Conservation (phyloP, 163 green algal genomes). For the Scenedesmus sp. region DNA sequence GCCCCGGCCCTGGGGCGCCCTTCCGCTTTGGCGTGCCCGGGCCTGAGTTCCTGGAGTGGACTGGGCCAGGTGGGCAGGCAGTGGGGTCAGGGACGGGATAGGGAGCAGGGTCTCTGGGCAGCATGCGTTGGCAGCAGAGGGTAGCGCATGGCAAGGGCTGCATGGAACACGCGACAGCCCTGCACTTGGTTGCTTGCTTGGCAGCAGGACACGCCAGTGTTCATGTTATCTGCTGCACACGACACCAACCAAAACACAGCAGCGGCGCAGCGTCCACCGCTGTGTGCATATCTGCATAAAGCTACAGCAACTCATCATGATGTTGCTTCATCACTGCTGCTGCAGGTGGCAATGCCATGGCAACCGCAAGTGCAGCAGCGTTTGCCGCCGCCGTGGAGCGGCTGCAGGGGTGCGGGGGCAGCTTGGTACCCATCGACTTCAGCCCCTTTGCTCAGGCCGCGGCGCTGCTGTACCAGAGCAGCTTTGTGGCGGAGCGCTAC, state of each 20-base stretch:
- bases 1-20: background rate
- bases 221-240: no score
- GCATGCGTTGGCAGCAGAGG: background rate
- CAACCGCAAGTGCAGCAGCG: constrained; percentile 56
- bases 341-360: constrained; percentile 54
- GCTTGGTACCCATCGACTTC: constrained; percentile 76
- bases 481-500: constrained; percentile 86
- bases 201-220: no score
- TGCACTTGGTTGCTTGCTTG: no score
- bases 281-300: no score
- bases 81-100: background rate
- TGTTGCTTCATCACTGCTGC: background rate
- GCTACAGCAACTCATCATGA: background rate
- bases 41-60: constrained; percentile 69
- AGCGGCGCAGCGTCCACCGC: no score
- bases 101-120: background rate
- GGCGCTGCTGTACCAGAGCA: constrained; percentile 80
- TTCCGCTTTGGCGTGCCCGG: constrained; percentile 81
- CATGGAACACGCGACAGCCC: no score
- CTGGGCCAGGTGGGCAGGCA: constrained; percentile 60
- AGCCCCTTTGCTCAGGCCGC: constrained; percentile 71
- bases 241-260: no score
- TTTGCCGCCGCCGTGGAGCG: constrained; percentile 58
- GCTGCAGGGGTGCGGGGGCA: constrained; percentile 61
- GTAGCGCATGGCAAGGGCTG: no score